phyloP scores from a whole-genome alignment of 2,329 filamentous ascomycete species.

The Aspergillus niger region DNA sequence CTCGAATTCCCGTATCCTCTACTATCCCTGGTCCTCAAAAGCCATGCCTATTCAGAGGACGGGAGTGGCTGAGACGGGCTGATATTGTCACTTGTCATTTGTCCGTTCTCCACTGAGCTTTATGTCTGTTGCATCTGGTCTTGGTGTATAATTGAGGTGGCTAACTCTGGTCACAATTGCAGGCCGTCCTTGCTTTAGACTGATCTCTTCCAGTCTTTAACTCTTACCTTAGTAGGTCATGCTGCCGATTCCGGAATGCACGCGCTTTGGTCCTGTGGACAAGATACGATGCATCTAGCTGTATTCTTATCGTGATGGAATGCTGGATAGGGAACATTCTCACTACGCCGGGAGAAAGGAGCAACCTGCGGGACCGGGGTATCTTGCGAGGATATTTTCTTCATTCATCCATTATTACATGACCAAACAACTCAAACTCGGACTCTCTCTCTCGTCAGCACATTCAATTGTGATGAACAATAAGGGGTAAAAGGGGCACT shows the following conservation, averaged over 20 bases:
- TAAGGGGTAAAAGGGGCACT: slow-evolving; percentile 18
- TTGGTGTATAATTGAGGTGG: not conserved
- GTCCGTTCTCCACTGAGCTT: slow-evolving; percentile 3
- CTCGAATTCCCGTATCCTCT: not conserved
- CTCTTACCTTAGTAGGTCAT: not conserved
- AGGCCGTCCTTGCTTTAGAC: not conserved
- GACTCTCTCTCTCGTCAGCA: not conserved
- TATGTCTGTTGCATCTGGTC: not conserved
- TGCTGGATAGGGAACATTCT: not conserved
- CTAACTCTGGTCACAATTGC: not conserved
- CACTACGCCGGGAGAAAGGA: not conserved
- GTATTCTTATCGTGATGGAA: not conserved
- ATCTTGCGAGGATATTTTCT: not conserved
- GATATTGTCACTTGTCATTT: slow-evolving; percentile 14
- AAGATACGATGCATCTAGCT: not conserved
- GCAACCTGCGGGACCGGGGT: not conserved
- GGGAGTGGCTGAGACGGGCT: slow-evolving; percentile 23
- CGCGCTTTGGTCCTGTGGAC: not conserved
- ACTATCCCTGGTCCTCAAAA: not conserved
- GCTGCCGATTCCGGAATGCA: slow-evolving; percentile 1
- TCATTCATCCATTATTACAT: not conserved
- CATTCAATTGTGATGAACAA: not conserved
- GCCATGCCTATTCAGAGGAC: slow-evolving; percentile 1
- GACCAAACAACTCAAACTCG: not conserved
- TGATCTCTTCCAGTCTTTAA: not conserved